Evolutionary conservation across 768 basidiomycete species (phyloP), one percentile per base, ranked within the genome.

Genomic region (Clathrus columnatus): DNA sequence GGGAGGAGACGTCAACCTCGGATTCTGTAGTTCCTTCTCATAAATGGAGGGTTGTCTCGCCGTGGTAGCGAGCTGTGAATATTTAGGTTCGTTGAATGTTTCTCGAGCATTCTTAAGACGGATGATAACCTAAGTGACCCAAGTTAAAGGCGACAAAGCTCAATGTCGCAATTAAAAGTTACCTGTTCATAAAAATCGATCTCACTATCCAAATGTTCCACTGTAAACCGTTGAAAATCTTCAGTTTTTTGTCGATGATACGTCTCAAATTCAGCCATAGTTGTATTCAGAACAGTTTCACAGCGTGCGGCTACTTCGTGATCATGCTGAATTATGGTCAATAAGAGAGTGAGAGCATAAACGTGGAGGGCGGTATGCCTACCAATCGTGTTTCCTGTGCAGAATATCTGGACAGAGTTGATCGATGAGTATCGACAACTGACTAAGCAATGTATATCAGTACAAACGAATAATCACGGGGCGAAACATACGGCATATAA

Each of bases 221-320:
- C 79, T 4, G 80, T 70, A 14, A 87, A 59, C 1, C 64, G 68
- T 16, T 72, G 67, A 58, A 91, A 82, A 61, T 91, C 87, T 62
- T 87, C 85, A 6, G 67, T 64, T 66, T 89, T 87, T 66, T 89
- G 85, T 0, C 71, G 68, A 64, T 90, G 87, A 61, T 90, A 87
- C 1, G 77, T 81, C 49, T 88, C 85, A 74, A 92, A 82, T 71
- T 93, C 90, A 0, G 91, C 87, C 82, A 91, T 84, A 1, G 90
- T 91, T 7, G 82, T 83, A 66, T 93, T 92, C 24, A 94, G 71
- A 6, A 91, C 87, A 0, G 91, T 92, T 69, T 94, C 91, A 65
- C 87, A 91, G 18, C 91, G 80, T 2, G 80, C 75, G 1, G 82
- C 81, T 59, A 84, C 69, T 17, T 85, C 83, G 48, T 84, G 82